A percentile compares a stretch with the other conserved stretches of the same genome.
These are phyloP conservation scores for Emergomyces pasteurianus DNA, from an alignment of 2,329 filamentous ascomycete species.

Conservation along the genomic window DNA sequence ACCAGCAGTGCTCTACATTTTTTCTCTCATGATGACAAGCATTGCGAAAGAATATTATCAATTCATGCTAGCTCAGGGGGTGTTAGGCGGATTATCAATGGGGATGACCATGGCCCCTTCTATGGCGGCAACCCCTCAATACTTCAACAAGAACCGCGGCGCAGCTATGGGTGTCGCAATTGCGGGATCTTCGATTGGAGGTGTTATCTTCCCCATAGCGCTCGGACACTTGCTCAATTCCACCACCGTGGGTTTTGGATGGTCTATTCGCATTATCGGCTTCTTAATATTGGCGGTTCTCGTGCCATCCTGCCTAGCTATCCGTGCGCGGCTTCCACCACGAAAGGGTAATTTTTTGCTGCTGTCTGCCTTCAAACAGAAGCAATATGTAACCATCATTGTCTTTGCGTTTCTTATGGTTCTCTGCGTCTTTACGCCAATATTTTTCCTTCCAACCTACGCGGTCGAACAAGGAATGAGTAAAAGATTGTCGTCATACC, in stretches of 20 bases:
- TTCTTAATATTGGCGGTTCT: slow-evolving; percentile 51
- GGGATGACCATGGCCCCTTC: slow-evolving; percentile 53
- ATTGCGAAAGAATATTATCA: slow-evolving; percentile 41
- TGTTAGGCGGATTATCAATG: slow-evolving; percentile 43
- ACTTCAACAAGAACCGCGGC: slow-evolving; percentile 45
- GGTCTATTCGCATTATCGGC: slow-evolving; percentile 45
- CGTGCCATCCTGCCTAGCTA: slow-evolving; percentile 40
- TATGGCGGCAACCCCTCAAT: slow-evolving; percentile 53
- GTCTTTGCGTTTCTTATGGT: slow-evolving; percentile 30
- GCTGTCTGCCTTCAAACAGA: slow-evolving; percentile 24
- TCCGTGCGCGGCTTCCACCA: slow-evolving; percentile 35
- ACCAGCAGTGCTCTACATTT: slow-evolving; percentile 32
- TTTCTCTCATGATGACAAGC: slow-evolving; percentile 43
- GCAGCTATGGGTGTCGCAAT: slow-evolving; percentile 50
- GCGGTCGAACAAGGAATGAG: slow-evolving; percentile 49
- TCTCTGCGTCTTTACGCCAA: slow-evolving; percentile 38
- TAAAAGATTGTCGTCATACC: slow-evolving; percentile 47
- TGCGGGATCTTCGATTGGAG: slow-evolving; percentile 43
- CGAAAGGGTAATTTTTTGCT: slow-evolving; percentile 32
- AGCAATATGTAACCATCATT: slow-evolving; percentile 18
- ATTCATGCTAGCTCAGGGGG: slow-evolving; percentile 40
- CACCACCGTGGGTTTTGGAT: slow-evolving; percentile 40
- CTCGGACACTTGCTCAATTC: slow-evolving; percentile 29
- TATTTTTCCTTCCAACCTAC: slow-evolving; percentile 43
- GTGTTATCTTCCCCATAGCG: slow-evolving; percentile 44